Percentiles rank a stretch among this genome's conserved stretches.
These are phyloP conservation scores for Diaporthe ilicicola DNA, from an alignment of 2,329 filamentous ascomycete genomes.

Conservation along the genomic window DNA sequence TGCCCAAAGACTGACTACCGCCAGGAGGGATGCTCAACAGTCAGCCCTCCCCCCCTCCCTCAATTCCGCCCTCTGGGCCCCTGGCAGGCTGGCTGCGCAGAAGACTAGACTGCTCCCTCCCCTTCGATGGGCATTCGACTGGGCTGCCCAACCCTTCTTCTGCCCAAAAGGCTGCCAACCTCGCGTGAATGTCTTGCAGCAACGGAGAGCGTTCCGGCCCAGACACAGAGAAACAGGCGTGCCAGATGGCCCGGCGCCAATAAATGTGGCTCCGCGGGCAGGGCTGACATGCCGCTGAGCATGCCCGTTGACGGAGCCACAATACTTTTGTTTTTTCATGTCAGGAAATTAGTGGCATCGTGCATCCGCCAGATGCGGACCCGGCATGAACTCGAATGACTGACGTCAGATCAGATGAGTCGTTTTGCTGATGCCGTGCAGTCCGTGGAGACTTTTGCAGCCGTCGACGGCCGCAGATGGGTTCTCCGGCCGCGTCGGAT, in stretches of 20 bases:
- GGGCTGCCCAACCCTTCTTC: background rate
- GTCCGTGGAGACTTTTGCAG: background rate
- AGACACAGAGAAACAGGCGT: conserved; percentile 5
- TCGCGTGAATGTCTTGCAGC: conserved; percentile 26
- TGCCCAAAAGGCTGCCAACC: conserved; percentile 14
- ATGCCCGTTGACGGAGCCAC: conserved; percentile 23
- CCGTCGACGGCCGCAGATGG: background rate
- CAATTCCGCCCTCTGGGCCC: no score
- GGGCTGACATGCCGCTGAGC: conserved; percentile 25
- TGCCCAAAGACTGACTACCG: conserved; percentile 31
- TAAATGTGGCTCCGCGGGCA: conserved; percentile 4
- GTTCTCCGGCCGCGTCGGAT: background rate
- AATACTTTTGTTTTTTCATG: background rate
- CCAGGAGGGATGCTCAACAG: conserved; percentile 15
- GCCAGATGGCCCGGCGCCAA: conserved; percentile 13
- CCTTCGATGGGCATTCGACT: background rate
- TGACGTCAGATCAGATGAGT: conserved; percentile 29
- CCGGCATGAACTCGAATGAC: conserved; percentile 29
- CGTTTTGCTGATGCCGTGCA: conserved; percentile 10
- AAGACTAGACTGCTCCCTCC: background rate
- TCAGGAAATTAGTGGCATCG: conserved; percentile 21
- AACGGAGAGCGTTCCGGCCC: conserved; percentile 6
- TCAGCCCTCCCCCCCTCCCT: background rate
- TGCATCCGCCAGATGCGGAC: conserved; percentile 19
- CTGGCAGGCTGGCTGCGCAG: conserved; percentile 1